Conservation (phyloP, 805 yeast genomes). For the Teunomyces pallodes region DNA sequence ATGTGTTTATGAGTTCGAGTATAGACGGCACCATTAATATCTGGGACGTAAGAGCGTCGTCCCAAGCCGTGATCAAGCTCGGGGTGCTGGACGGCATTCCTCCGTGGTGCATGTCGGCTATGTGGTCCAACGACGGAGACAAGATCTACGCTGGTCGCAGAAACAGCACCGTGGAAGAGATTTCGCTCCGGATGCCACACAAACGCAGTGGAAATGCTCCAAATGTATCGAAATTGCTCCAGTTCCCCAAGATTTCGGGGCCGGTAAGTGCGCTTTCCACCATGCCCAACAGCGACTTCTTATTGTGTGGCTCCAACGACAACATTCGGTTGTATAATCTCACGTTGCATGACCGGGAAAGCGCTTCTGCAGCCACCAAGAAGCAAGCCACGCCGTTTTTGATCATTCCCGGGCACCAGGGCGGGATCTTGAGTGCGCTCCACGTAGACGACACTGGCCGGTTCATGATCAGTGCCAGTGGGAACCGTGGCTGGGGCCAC, state of each 20-base stretch:
- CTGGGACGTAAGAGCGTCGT: slow-evolving; percentile 70
- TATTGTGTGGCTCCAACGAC: slow-evolving; percentile 87
- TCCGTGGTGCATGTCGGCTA: slow-evolving; percentile 91
- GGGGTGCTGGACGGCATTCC: slow-evolving; percentile 67
- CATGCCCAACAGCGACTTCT: slow-evolving; percentile 75
- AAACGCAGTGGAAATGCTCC: slow-evolving; percentile 30
- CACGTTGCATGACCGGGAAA: slow-evolving; percentile 38
- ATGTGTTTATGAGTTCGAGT: slow-evolving; percentile 72
- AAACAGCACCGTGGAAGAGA: slow-evolving; percentile 81
- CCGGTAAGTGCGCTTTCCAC: slow-evolving; percentile 80
- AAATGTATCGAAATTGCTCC: slow-evolving; percentile 55
- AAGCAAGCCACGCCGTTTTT: slow-evolving; percentile 67
- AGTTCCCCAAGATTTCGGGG: slow-evolving; percentile 85
- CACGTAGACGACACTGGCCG: slow-evolving; percentile 84
- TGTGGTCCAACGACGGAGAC: slow-evolving; percentile 87
- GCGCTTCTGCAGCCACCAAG: slow-evolving; percentile 23
- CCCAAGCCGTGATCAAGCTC: slow-evolving; percentile 45
- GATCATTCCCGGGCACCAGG: slow-evolving; percentile 95
- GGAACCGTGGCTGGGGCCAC: slow-evolving; percentile 91
- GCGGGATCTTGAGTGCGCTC: slow-evolving; percentile 78
- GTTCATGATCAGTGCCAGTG: slow-evolving; percentile 87
- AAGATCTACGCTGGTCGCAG: slow-evolving; percentile 81
- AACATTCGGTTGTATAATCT: slow-evolving; percentile 86
- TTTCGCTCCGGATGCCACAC: slow-evolving; percentile 59
- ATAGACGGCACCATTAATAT: slow-evolving; percentile 78